Base-by-base conservation (phyloP, 257 asterid species). In the Solanum pennellii region DNA sequence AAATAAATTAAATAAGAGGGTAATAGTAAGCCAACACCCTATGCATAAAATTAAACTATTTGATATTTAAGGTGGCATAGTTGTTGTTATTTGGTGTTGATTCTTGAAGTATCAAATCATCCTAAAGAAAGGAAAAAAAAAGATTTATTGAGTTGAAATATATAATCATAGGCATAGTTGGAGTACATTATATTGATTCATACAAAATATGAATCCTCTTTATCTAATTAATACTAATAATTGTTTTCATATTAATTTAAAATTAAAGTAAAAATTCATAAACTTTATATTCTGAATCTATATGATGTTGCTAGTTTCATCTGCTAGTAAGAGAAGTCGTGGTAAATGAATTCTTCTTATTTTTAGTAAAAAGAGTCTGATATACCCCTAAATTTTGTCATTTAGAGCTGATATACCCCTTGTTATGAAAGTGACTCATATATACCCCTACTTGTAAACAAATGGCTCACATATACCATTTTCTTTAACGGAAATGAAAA, bases 371-470 rank as follows among this genome's bases (percentile, higher is more conserved):
- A 33, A 33, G 35, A 5, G 5, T 33, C 35, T 33, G 6, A 33
- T 33, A 33, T 4, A 33, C 1, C 1, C 1, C 5, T 33, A 1
- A 33, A 33, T 1, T 33, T 33, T 33, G 5, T 3, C 0, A 33
- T 33, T 3, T 33, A 33, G 1, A 33, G 35, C 4, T 33, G 35
- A 33, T 33, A 33, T 33, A 33, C 5, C 35, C 5, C 35, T 3
- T 33, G 5, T 33, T 33, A 33, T 33, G 35, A 33, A 33, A 33
- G 35, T 33, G 35, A 3, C 35, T 3, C 35, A 33, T 33, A 33
- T 33, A 33, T 33, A 33, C 6, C 35, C 35, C 35, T 4, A 4
- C 5, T 33, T 33, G 1, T 33, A 33, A 33, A 33, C 5, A 33
- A 33, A 33, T 3, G 35, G 0, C 5, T 33, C 35, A 4, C 5